Evolutionary conservation across 345 rosid genomes (phyloP).

Genomic region (Acer negundo): DNA sequence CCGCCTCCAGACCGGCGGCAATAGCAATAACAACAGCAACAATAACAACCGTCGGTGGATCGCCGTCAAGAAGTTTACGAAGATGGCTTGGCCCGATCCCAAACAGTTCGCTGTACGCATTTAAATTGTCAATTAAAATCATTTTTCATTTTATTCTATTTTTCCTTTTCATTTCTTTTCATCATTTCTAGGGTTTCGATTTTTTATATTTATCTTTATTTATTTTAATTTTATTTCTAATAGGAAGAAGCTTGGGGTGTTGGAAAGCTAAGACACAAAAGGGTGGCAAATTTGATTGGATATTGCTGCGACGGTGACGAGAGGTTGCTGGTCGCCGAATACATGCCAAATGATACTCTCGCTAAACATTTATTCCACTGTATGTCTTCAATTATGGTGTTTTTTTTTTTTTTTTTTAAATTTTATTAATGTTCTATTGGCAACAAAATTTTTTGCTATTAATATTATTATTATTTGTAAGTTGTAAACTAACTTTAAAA

Average conservation of each 20-base stretch:
- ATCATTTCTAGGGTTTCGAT: constrained; percentile 26
- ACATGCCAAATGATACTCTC: constrained; percentile 85
- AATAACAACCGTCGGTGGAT: constrained; percentile 54
- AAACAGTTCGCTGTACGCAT: constrained; percentile 72
- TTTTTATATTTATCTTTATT: neutral
- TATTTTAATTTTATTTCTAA: constrained; percentile 9
- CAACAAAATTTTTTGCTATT: neutral
- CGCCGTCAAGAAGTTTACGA: constrained; percentile 78
- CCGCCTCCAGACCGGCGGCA: constrained; percentile 41
- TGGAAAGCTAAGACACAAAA: constrained; percentile 71
- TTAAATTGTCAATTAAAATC: neutral
- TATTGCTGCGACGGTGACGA: constrained; percentile 96
- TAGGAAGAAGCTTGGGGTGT: constrained; percentile 87
- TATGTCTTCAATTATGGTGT: constrained; percentile 36
- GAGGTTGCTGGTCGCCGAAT: constrained; percentile 88
- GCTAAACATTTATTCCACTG: constrained; percentile 89
- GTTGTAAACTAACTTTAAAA: too few species aligned
- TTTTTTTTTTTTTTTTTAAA: neutral
- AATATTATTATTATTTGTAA: neutral
- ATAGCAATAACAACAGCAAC: constrained; percentile 8
- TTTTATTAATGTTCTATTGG: neutral
- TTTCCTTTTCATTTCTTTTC: neutral
- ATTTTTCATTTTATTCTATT: neutral
- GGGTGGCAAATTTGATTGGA: constrained; percentile 86
- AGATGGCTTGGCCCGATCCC: constrained; percentile 89